phyloP scores from a whole-genome alignment of 2,329 filamentous ascomycete genomes.

The Aspergillus sojae region DNA sequence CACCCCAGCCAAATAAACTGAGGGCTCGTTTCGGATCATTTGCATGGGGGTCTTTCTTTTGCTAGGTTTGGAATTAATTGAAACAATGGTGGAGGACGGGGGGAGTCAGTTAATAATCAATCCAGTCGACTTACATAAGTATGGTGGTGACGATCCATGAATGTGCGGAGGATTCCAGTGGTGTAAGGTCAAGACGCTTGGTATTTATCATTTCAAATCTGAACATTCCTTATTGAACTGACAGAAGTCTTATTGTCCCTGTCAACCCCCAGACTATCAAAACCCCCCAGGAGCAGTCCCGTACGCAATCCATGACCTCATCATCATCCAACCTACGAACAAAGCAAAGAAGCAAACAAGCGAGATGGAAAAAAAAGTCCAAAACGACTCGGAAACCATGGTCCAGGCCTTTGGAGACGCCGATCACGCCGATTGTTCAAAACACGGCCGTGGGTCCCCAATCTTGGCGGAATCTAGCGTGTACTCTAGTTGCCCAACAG shows the following conservation, averaged over 20 bases:
- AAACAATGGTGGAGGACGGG: background rate
- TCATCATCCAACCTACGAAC: background rate
- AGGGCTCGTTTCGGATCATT: slow-evolving; percentile 5
- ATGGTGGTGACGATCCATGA: background rate
- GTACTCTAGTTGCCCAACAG: slow-evolving; percentile 1
- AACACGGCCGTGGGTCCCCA: slow-evolving; percentile 12
- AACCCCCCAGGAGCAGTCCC: background rate
- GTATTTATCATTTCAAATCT: background rate
- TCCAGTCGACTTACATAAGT: background rate
- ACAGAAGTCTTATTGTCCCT: background rate
- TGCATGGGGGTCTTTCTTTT: background rate
- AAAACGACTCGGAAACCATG: slow-evolving; percentile 6
- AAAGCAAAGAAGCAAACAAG: background rate
- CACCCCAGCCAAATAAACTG: background rate
- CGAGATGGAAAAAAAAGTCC: background rate
- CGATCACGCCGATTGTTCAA: slow-evolving; percentile 16
- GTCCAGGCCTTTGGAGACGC: slow-evolving; percentile 13
- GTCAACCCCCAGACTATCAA: background rate
- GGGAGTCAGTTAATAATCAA: background rate
- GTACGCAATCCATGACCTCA: background rate
- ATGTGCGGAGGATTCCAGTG: background rate
- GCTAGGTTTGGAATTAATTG: slow-evolving; percentile 11
- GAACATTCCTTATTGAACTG: background rate
- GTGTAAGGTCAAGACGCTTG: background rate
- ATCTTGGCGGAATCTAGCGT: background rate